Conservation (phyloP, 306 rosid species). For the Bauhinia variegata region DNA sequence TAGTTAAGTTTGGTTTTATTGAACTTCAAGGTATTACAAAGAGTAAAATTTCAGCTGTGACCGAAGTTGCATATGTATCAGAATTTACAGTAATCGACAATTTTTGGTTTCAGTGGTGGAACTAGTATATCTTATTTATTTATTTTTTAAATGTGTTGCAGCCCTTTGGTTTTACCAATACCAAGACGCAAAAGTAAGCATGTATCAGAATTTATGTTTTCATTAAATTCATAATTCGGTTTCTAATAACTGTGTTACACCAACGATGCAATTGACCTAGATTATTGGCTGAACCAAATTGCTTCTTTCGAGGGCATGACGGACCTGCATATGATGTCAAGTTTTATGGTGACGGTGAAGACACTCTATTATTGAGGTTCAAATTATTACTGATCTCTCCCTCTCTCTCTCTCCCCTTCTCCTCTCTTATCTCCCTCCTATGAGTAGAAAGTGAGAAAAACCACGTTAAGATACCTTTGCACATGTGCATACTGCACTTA, state of each 20-base stretch:
- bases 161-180: conserved; percentile 57
- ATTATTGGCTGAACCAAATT: conserved; percentile 63
- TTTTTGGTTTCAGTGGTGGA: not conserved
- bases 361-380: conserved; percentile 76
- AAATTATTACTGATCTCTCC: conserved; percentile 12
- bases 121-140: conserved; percentile 12
- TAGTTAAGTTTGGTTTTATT: too few relatives aligned
- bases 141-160: conserved; percentile 40
- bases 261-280: conserved; percentile 50
- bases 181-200: conserved; percentile 57
- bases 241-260: conserved; percentile 25
- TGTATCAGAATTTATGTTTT: not conserved
- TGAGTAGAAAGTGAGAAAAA: too few relatives aligned
- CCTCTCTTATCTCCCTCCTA: too few relatives aligned
- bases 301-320: conserved; percentile 72
- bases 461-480: not conserved
- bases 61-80: not conserved
- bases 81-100: not conserved
- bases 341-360: conserved; percentile 67
- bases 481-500: not conserved
- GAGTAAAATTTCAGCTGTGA: not conserved
- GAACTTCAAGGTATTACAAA: too few relatives aligned
- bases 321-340: conserved; percentile 90
- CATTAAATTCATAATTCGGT: conserved; percentile 1
- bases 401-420: not conserved